Base-by-base conservation (phyloP, 768 basidiomycete species). In the Amanita phalloides region DNA sequence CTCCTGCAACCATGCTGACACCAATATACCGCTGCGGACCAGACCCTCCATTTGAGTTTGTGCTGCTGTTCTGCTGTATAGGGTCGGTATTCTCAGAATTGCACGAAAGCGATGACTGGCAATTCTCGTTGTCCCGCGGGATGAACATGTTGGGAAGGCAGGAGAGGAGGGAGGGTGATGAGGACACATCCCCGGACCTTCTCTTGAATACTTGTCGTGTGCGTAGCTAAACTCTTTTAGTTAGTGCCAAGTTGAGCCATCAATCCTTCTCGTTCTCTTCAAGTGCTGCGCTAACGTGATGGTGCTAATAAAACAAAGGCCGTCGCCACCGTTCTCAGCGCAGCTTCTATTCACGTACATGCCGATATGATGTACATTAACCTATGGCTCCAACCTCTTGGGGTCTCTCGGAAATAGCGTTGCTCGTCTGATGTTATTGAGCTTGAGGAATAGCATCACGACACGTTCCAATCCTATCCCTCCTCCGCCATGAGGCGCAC, bases 341-440 rank as follows among this genome's bases (percentile, higher is more conserved):
- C 39, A 17, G 51, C 28, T 53, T 51, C 30, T 45, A 49, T 49
- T 56, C 60, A 54, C 59, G 55, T 55, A 59, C 54, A 43, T 38
- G 9, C 30, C 9, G 10, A n/a, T 20, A 26, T 42, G 39, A 26
- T 45, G 39, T 52, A 53, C 41, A 46, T 37, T 46, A 32, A 38
- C 44, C 71, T 68, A 97, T 39, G 94, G 94, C 58, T 90, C 88
- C 58, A 97, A 72, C 53, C 95, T 77, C 72, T 92, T 95, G 52
- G 96, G 96, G 71, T 98, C 96, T 61, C 96, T 79, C 11, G 96
- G 96, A 83, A 98, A 98, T 62, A 98, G 64, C 23, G 88, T 88
- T 23, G 91, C 93, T 46, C 91, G 74, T 47, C 95, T 77, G 62
- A 98, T 93, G 73, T 98, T 96, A 72, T 87, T 89, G 56, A 99